Conservation (phyloP, 306 rosid species). For the Nissolia schottii region DNA sequence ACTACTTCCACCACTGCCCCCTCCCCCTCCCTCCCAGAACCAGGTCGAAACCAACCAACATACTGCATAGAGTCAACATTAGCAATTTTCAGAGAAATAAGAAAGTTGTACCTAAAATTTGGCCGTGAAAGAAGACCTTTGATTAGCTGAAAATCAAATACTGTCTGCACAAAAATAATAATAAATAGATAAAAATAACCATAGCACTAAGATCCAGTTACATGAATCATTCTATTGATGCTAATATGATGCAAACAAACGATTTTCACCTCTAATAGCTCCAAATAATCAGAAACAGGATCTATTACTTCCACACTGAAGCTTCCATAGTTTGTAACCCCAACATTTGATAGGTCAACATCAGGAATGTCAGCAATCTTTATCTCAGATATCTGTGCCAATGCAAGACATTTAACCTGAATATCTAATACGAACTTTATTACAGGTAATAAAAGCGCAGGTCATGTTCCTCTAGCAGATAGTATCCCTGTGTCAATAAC, state of each 20-base stretch:
- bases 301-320: constrained; percentile 88
- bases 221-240: constrained; percentile 16
- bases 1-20: too few species aligned
- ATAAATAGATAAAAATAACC: background rate
- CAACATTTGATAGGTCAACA: constrained; percentile 73
- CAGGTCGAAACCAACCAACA: background rate
- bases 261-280: constrained; percentile 73
- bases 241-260: constrained; percentile 4
- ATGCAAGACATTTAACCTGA: constrained; percentile 16
- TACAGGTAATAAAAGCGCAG: background rate
- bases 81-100: constrained; percentile 1
- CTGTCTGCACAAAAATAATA: constrained; percentile 52
- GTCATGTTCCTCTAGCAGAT: background rate
- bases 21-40: background rate
- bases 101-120: constrained; percentile 64
- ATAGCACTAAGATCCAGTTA: constrained; percentile 21
- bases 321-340: constrained; percentile 67
- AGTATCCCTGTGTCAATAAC: background rate
- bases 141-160: constrained; percentile 86
- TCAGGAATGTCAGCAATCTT: constrained; percentile 84
- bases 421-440: background rate
- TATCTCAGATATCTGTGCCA: constrained; percentile 74
- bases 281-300: constrained; percentile 91
- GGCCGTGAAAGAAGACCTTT: constrained; percentile 65
- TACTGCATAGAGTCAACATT: background rate